Percentiles rank a stretch among this genome's conserved stretches.
phyloP scores from a whole-genome alignment of 1,284 basidiomycete genomes.

The Apiotrichum sp. region DNA sequence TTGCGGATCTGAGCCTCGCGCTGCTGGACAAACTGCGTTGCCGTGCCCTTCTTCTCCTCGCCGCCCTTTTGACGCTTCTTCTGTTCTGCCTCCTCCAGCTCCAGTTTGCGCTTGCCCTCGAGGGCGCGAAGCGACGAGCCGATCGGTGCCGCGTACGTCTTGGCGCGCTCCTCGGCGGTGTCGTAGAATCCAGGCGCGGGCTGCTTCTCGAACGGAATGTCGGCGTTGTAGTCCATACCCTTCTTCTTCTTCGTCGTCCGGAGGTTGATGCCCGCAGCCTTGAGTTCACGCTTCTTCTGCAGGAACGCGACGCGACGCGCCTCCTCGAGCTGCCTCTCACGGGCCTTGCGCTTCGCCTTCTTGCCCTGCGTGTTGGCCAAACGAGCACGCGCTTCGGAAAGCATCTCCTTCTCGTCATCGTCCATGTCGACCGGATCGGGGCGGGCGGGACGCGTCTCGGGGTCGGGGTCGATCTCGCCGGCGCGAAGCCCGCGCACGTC shows the following conservation, averaged over 20 bases:
- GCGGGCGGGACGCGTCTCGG: conserved; percentile 94
- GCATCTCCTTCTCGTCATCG: conserved; percentile 99
- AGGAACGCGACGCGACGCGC: conserved; percentile 87
- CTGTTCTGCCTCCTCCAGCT: conserved; percentile 70
- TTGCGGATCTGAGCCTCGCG: conserved; percentile 96
- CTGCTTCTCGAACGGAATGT: conserved; percentile 98
- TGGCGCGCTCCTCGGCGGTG: conserved; percentile 88
- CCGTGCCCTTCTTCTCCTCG: conserved; percentile 56
- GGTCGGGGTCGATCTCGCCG: conserved; percentile 98
- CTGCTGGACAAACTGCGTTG: conserved; percentile 86
- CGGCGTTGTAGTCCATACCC: conserved; percentile 98
- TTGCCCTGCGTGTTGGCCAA: conserved; percentile 99
- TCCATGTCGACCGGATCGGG: conserved; percentile 99
- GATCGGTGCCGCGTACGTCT: conserved; percentile 76
- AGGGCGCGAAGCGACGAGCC: conserved; percentile 82
- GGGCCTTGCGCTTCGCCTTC: conserved; percentile 97
- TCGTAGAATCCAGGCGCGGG: conserved; percentile 95
- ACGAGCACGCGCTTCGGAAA: conserved; percentile 95
- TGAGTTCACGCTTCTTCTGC: conserved; percentile 96
- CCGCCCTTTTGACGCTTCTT: conserved; percentile 67
- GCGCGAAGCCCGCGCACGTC: conserved; percentile 83
- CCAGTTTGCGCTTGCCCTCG: conserved; percentile 78
- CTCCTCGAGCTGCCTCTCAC: conserved; percentile 93
- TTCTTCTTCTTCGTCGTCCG: conserved; percentile 84
- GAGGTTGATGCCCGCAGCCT: conserved; percentile 90